Conservation (phyloP, 2,329 filamentous ascomycete species). For the Stylonectria norvegica region DNA sequence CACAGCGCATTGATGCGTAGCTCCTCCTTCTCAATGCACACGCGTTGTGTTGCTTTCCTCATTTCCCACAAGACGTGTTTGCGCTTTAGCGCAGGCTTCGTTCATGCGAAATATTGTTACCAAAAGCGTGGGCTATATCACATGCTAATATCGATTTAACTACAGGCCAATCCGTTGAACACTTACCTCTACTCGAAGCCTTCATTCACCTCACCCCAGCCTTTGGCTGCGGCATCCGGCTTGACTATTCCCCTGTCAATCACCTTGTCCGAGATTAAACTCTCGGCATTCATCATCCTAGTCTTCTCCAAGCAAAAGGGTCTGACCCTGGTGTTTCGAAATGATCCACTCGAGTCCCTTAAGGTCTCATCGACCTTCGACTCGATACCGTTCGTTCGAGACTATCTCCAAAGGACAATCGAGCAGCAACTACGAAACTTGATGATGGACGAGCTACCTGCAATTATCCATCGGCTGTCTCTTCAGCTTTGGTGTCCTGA, state of each 20-base stretch:
- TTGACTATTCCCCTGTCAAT: constrained; percentile 98
- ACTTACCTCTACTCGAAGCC: constrained; percentile 92
- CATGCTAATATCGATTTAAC: constrained; percentile 47
- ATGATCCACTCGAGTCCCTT: constrained; percentile 94
- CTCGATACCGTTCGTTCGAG: constrained; percentile 95
- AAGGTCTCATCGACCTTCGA: constrained; percentile 99
- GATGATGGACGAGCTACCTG: constrained; percentile 97
- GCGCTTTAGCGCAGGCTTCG: constrained; percentile 12
- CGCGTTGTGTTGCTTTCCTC: constrained; percentile 9
- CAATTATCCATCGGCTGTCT: constrained; percentile 91
- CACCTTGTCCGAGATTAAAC: constrained; percentile 88
- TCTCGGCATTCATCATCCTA: constrained; percentile 95
- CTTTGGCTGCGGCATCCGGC: constrained; percentile 83
- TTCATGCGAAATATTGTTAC: constrained; percentile 17
- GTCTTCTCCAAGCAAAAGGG: constrained; percentile 98
- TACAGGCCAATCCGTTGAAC: constrained; percentile 86
- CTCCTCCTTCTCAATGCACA: constrained; percentile 9
- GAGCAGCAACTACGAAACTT: constrained; percentile 87
- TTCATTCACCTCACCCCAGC: constrained; percentile 86
- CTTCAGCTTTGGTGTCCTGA: constrained; percentile 88
- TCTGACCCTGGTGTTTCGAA: constrained; percentile 92
- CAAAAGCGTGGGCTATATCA: constrained; percentile 27
- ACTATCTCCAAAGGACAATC: constrained; percentile 94
- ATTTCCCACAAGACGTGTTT: constrained; percentile 6
- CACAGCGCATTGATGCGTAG: constrained; percentile 9